Base-by-base conservation (phyloP, 2,329 filamentous ascomycete genomes). In the Scytalidium sp. region DNA sequence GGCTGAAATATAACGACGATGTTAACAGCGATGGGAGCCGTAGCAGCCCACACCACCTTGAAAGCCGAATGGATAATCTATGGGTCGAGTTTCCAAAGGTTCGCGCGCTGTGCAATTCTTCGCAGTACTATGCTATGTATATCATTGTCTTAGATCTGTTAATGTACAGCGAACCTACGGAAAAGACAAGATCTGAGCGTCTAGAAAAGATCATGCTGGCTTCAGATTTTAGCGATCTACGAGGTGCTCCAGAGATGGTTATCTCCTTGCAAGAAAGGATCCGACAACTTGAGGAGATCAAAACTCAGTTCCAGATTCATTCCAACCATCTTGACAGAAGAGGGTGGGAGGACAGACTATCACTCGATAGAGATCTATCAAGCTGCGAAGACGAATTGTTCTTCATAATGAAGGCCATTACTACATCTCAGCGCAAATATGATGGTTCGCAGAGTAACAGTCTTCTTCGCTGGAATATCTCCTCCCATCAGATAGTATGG, bases 401-500 rank as follows among this genome's bases (percentile, higher is more conserved):
- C 77, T 99, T 99, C 72, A 88, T 99, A 75, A 97, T 99, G 94
- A 97, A 99, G 63, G 95, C 94, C 36, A 99, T 99, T 65, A 99
- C 94, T 1, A 95, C 91, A 2, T 95, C 93, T 4, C 94, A 99
- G 69, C 80, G 91, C 52, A 94, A 92, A 65, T 85, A 84, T 55
- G 90, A 96, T 52, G 81, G 80, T 45, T 82, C 84, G 6, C 81
- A 90, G 55, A 87, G 85, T 50, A 92, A 83, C 52, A 91, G 91
- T 5, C 75, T 97, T 39, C 70, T 99, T 47, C 86, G 90, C 60
- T 97, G 93, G 88, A 94, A 90, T 65, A 90, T 99, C 51, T 88
- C 89, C n/a, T 91, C 91, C 2, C 86, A 87, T 40, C 93, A 99
- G 64, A 94, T 99, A 56, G 93, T 97, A 11, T 99, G 94, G 93